Percentiles rank a stretch among this genome's conserved stretches.
phyloP scores from a whole-genome alignment of 2,329 filamentous ascomycete species.

The Botryotinia globosa region DNA sequence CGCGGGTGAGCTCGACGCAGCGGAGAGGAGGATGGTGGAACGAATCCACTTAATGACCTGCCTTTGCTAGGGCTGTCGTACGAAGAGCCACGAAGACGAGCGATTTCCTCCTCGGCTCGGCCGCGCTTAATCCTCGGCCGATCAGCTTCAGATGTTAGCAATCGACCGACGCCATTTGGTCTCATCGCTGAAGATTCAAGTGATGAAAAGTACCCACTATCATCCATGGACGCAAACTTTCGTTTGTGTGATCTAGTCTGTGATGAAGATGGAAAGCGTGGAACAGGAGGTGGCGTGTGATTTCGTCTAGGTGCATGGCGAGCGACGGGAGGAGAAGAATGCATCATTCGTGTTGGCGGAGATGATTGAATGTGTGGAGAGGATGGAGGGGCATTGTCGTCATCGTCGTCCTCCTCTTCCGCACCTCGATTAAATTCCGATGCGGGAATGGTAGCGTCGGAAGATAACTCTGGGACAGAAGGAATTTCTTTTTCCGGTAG shows the following conservation, averaged over 20 bases:
- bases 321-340: conserved; percentile 85
- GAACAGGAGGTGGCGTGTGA: conserved; percentile 73
- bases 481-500: conserved; percentile 29
- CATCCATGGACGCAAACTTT: conserved; percentile 76
- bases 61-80: conserved; percentile 84
- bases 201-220: conserved; percentile 96
- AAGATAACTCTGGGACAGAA: conserved; percentile 58
- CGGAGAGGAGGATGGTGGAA: conserved; percentile 64
- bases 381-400: conserved; percentile 24
- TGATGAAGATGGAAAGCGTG: conserved; percentile 61
- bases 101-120: conserved; percentile 93
- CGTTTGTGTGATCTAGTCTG: conserved; percentile 65
- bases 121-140: conserved; percentile 81
- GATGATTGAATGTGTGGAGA: conserved; percentile 59
- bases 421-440: conserved; percentile 61
- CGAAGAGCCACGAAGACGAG: conserved; percentile 84
- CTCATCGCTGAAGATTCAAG: conserved; percentile 86
- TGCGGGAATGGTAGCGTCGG: conserved; percentile 72
- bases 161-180: conserved; percentile 58
- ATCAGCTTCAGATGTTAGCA: conserved; percentile 76
- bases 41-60: conserved; percentile 43
- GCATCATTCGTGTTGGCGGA: conserved; percentile 68
- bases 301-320: conserved; percentile 55
- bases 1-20: conserved; percentile 48
- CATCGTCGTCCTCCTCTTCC: conserved; percentile 42